Conservation (phyloP, 2,329 filamentous ascomycete species). For the Parafenestella ontariensis region DNA sequence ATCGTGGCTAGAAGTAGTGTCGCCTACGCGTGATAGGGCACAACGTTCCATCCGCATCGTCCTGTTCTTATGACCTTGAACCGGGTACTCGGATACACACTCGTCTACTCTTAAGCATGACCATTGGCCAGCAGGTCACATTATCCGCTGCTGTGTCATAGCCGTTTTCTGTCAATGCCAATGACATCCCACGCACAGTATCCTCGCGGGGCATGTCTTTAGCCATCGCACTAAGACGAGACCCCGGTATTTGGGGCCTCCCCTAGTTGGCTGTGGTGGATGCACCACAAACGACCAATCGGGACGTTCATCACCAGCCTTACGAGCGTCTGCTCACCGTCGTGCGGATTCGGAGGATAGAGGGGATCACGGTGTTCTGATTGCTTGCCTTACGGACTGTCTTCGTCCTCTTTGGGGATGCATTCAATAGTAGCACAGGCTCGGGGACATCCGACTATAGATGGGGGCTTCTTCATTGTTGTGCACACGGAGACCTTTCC, state of each 20-base stretch:
- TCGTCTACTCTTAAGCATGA: constrained; percentile 11
- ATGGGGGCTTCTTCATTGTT: constrained; percentile 14
- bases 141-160: constrained; percentile 36
- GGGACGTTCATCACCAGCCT: constrained; percentile 34
- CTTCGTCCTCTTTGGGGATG: constrained; percentile 16
- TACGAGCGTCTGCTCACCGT: constrained; percentile 19
- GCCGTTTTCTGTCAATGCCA: constrained; percentile 48
- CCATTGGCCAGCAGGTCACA: constrained; percentile 23
- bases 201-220: constrained; percentile 17
- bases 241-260: constrained; percentile 26
- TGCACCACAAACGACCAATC: constrained; percentile 24
- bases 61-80: constrained; percentile 20
- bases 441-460: constrained; percentile 31
- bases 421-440: constrained; percentile 29
- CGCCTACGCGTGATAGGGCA: constrained; percentile 19
- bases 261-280: constrained; percentile 26
- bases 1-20: neutral
- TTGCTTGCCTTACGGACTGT: constrained; percentile 15
- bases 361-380: constrained; percentile 4
- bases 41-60: constrained; percentile 15
- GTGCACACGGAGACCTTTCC: constrained; percentile 24
- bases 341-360: constrained; percentile 9
- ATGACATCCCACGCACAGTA: constrained; percentile 26
- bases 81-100: constrained; percentile 34
- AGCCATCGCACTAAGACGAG: constrained; percentile 17